Conservation (phyloP, 139 green algal genomes). For the Chlorella vulgaris region DNA sequence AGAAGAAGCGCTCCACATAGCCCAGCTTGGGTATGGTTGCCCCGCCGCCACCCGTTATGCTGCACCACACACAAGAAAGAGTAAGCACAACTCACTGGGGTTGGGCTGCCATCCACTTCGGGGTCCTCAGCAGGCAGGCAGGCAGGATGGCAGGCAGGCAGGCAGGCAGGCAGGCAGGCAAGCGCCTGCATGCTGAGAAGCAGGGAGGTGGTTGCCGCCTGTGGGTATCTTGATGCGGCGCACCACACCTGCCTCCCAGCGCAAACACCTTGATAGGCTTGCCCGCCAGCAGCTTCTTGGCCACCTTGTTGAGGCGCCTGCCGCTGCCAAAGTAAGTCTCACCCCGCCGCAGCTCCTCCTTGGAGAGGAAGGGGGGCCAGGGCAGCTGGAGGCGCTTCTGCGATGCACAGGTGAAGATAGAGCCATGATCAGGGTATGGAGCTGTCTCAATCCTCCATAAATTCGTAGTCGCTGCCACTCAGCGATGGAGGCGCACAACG, state of each 20-base stretch:
- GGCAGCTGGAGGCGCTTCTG: constrained; percentile 6
- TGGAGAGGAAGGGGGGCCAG: neutral
- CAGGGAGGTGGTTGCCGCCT: too few species aligned
- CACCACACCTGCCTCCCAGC: neutral
- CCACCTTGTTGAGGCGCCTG: neutral
- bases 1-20: constrained; percentile 15
- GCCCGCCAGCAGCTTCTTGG: constrained; percentile 5
- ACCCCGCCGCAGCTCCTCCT: constrained; percentile 5
- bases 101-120: neutral
- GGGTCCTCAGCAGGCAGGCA: neutral
- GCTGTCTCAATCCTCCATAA: neutral
- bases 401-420: neutral
- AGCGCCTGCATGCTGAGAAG: too few species aligned
- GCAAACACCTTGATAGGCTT: constrained; percentile 13
- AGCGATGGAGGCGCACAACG: neutral
- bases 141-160: neutral
- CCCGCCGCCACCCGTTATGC: constrained; percentile 14
- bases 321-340: constrained; percentile 22
- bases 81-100: neutral
- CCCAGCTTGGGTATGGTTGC: neutral
- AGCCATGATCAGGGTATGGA: neutral
- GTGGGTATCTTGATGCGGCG: too few species aligned
- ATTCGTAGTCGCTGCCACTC: neutral
- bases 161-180: neutral
- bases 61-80: neutral